Evolutionary conservation across 768 basidiomycete genomes (phyloP).

Genomic region (Antrodiella citrinella): DNA sequence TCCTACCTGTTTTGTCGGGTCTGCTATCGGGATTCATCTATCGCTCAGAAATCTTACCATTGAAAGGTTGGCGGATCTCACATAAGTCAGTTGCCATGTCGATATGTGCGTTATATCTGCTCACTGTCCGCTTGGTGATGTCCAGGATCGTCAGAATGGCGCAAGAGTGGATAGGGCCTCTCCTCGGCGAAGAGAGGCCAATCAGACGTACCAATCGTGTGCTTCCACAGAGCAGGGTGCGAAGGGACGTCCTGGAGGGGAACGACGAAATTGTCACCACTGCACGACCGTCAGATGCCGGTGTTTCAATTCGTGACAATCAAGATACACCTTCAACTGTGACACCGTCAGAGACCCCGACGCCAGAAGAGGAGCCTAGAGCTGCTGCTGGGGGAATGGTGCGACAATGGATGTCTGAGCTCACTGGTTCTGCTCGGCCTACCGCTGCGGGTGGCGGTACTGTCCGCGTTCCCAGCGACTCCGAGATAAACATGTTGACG

Average conservation of each 20-base stretch:
- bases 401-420: constrained; percentile 72
- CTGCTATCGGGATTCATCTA: constrained; percentile 69
- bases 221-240: constrained; percentile 21
- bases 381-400: constrained; percentile 28
- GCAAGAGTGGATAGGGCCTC: constrained; percentile 49
- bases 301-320: neutral
- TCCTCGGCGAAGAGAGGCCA: constrained; percentile 57
- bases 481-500: constrained; percentile 66
- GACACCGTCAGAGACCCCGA: neutral
- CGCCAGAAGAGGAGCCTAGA: constrained; percentile 1
- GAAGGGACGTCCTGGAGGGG: constrained; percentile 12
- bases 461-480: constrained; percentile 63
- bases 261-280: constrained; percentile 63
- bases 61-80: constrained; percentile 77
- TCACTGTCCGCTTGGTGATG: neutral
- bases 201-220: constrained; percentile 67
- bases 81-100: constrained; percentile 14
- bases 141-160: constrained; percentile 41
- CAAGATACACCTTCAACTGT: neutral
- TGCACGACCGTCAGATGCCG: constrained; percentile 27
- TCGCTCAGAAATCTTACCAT: constrained; percentile 70
- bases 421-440: constrained; percentile 13
- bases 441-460: constrained; percentile 11
- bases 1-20: constrained; percentile 54
- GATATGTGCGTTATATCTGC: neutral